A percentile compares a stretch with the other conserved stretches of the same genome.
Conservation (phyloP, 495 filamentous ascomycete genomes). For the Penicillium alfredii region DNA sequence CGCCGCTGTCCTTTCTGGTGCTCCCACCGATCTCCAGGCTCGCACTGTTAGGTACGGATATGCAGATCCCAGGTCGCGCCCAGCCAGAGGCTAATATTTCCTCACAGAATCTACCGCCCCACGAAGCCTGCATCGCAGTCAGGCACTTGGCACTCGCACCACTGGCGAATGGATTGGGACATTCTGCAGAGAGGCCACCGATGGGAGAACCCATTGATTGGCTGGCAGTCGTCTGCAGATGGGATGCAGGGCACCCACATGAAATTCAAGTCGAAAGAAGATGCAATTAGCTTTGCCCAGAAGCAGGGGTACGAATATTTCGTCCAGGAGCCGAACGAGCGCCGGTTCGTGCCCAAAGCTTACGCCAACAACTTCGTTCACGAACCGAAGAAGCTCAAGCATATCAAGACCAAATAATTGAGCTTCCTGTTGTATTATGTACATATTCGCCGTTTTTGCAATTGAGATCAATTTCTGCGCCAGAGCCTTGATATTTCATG, state of each 20-base stretch:
- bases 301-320: conserved; percentile 99
- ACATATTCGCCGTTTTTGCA: conserved; percentile 34
- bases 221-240: conserved; percentile 95
- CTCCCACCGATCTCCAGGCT: conserved; percentile 87
- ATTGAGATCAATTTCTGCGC: conserved; percentile 11
- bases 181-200: conserved; percentile 77
- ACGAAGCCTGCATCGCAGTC: conserved; percentile 93
- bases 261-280: conserved; percentile 89
- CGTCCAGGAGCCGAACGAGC: conserved; percentile 90
- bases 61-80: background rate
- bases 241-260: conserved; percentile 86
- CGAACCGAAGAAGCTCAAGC: conserved; percentile 78
- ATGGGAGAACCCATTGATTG: conserved; percentile 98
- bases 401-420: conserved; percentile 82
- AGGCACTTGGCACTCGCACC: conserved; percentile 69
- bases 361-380: conserved; percentile 97
- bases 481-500: no score
- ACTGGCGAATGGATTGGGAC: conserved; percentile 99
- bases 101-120: conserved; percentile 76
- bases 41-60: conserved; percentile 78
- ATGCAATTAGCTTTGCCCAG: conserved; percentile 89
- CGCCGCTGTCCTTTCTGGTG: conserved; percentile 84
- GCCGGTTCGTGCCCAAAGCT: conserved; percentile 80
- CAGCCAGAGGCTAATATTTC: conserved; percentile 18
- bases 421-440: conserved; percentile 32